phyloP scores from a whole-genome alignment of 306 rosid species.

The Fragaria ananassa region DNA sequence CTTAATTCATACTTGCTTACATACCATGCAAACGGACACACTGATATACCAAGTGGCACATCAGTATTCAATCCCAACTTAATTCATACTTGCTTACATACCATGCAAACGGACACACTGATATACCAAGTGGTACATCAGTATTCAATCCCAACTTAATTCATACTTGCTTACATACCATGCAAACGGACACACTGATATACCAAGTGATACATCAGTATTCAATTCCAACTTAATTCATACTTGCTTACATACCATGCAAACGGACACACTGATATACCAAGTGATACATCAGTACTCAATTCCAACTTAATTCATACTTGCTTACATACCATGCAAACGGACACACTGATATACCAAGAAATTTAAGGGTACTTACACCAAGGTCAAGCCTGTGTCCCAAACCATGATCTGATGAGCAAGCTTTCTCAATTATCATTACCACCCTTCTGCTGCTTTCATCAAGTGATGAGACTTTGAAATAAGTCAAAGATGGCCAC shows the following conservation, averaged over 20 bases:
- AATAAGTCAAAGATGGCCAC: no score
- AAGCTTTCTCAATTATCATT: no score
- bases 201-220: neutral
- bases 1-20: no score
- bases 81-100: no score
- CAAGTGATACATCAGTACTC: neutral
- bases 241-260: neutral
- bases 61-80: neutral
- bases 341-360: neutral
- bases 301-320: no score
- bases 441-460: no score
- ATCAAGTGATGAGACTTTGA: no score
- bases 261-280: neutral
- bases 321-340: neutral
- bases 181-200: neutral
- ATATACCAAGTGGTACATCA: neutral
- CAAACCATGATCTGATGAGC: no score
- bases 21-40: no score
- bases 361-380: neutral
- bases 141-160: neutral
- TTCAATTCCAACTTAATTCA: neutral
- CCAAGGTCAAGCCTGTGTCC: no score
- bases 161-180: neutral
- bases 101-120: neutral
- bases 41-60: no score